These are phyloP conservation scores for Phytopythium sindhum DNA, from an alignment of 352 stramenopile genomes.

Conservation along the genomic window DNA sequence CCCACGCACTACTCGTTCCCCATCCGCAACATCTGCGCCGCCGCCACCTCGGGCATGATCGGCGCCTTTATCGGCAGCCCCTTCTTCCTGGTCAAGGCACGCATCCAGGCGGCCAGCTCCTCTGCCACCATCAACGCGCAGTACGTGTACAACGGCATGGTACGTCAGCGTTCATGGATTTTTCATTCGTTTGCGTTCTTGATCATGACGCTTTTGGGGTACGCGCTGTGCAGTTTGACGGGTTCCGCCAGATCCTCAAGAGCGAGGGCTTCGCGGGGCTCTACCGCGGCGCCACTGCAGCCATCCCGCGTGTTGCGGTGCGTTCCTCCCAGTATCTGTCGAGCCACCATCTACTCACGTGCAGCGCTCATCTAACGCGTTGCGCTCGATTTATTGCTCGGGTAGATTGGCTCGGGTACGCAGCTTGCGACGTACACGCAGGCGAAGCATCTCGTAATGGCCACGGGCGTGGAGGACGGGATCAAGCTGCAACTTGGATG, in stretches of 20 bases:
- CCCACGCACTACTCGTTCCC: conserved; percentile 69
- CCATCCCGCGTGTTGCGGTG: conserved; percentile 77
- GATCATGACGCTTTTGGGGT: conserved; percentile 2
- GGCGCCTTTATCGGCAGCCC: conserved; percentile 75
- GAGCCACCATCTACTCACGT: too few species aligned
- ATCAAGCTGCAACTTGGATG: conserved; percentile 74
- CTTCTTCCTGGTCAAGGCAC: conserved; percentile 84
- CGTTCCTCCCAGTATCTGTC: conserved; percentile 1
- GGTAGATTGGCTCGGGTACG: conserved; percentile 77
- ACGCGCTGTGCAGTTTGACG: conserved; percentile 50
- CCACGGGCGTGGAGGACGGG: conserved; percentile 68
- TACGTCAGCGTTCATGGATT: conserved; percentile 17
- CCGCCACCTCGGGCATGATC: conserved; percentile 71
- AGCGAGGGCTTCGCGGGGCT: conserved; percentile 66
- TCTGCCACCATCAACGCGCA: conserved; percentile 74
- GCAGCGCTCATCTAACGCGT: neutral
- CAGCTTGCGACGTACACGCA: conserved; percentile 84
- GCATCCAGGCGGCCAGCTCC: conserved; percentile 79
- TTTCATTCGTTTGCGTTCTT: neutral
- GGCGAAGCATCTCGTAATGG: conserved; percentile 78
- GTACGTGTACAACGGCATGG: conserved; percentile 83
- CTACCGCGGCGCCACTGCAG: conserved; percentile 70
- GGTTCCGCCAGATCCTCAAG: conserved; percentile 71
- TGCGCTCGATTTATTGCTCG: neutral
- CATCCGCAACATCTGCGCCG: conserved; percentile 71